These are phyloP conservation scores for Isabelozyma rhagii DNA, from an alignment of 805 yeast genomes.

Conservation along the genomic window DNA sequence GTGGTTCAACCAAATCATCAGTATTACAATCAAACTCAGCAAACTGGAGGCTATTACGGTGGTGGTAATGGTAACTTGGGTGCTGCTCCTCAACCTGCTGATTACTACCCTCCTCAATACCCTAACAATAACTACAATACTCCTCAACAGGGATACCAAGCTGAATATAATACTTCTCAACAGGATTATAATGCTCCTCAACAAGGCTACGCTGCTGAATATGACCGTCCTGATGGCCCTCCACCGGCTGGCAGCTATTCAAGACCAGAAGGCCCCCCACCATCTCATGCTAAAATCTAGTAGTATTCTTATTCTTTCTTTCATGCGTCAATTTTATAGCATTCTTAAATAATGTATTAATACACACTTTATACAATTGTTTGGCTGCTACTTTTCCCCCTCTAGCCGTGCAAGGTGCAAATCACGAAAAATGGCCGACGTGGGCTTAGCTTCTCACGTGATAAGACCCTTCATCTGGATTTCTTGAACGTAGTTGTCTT, in stretches of 20 bases:
- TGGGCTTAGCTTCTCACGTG: background rate
- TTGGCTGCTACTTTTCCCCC: background rate
- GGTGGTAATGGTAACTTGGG: conserved; percentile 1
- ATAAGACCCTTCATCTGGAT: background rate
- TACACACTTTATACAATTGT: background rate
- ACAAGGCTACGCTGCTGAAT: conserved; percentile 2
- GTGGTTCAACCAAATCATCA: conserved; percentile 7
- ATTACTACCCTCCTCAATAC: conserved; percentile 1
- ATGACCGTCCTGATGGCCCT: conserved; percentile 1
- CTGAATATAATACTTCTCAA: background rate
- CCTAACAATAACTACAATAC: background rate
- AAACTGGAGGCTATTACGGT: conserved; percentile 8
- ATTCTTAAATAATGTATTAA: background rate
- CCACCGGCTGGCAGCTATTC: conserved; percentile 3
- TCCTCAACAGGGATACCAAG: conserved; percentile 1
- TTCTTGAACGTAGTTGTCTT: conserved; percentile 33
- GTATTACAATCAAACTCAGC: conserved; percentile 10
- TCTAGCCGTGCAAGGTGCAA: background rate
- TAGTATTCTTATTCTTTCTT: background rate
- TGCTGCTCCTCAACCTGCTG: conserved; percentile 5
- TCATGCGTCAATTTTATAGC: background rate
- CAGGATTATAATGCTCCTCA: background rate
- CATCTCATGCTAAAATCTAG: conserved; percentile 6
- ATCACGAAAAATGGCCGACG: background rate
- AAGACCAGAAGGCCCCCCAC: conserved; percentile 16